Conservation (phyloP, 345 rosid genomes). For the Moringa oleifera region DNA sequence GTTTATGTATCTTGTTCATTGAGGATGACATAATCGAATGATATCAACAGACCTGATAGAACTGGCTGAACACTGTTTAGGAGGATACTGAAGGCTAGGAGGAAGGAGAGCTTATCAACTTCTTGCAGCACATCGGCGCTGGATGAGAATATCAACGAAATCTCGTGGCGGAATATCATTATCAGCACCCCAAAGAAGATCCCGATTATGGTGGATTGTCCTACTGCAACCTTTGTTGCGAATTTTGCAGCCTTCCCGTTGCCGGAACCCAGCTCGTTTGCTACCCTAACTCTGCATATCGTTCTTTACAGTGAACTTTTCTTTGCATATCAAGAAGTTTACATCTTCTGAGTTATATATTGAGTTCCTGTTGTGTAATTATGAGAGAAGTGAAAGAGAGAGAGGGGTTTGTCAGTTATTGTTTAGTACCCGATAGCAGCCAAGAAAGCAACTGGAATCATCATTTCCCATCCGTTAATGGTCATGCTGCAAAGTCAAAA, state of each 20-base stretch:
- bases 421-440: conserved; percentile 42
- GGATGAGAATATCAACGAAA: conserved; percentile 34
- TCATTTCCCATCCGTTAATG: conserved; percentile 45
- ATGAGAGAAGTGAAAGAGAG: too few relatives aligned
- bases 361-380: too few relatives aligned
- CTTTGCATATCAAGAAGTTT: too few relatives aligned
- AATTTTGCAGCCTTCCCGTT: conserved; percentile 37
- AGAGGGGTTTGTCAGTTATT: too few relatives aligned
- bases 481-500: conserved; percentile 29
- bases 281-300: conserved; percentile 39
- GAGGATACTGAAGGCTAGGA: conserved; percentile 32
- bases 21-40: too few relatives aligned
- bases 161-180: conserved; percentile 20
- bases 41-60: conserved; percentile 34
- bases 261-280: conserved; percentile 45
- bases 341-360: too few relatives aligned
- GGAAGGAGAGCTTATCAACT: conserved; percentile 26
- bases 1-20: too few relatives aligned
- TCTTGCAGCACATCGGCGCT: conserved; percentile 26
- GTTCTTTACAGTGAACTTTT: background rate
- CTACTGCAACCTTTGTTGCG: conserved; percentile 27
- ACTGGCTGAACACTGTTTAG: conserved; percentile 48
- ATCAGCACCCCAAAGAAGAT: conserved; percentile 25
- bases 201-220: conserved; percentile 33
- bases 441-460: conserved; percentile 44